Evolutionary conservation across 2,329 filamentous ascomycete genomes (phyloP).

Genomic region (Clonostachys byssicola): DNA sequence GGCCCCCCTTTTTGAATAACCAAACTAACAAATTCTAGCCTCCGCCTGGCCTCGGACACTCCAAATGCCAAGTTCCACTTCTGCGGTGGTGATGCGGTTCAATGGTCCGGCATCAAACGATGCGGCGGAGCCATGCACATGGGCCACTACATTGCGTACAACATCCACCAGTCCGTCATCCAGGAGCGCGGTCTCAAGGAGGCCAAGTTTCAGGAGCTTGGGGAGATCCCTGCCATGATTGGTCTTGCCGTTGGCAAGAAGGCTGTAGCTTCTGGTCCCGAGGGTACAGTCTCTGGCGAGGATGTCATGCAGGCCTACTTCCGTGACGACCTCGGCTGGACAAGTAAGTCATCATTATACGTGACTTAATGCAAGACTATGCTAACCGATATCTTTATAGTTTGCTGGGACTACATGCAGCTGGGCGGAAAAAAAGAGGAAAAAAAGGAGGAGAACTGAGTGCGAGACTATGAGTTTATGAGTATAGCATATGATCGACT

Average conservation of each 20-base stretch:
- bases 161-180: slow-evolving; percentile 62
- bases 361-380: no score
- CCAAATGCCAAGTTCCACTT: slow-evolving; percentile 60
- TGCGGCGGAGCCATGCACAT: slow-evolving; percentile 73
- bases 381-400: slow-evolving; percentile 18
- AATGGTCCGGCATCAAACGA: slow-evolving; percentile 77
- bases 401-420: slow-evolving; percentile 51
- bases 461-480: slow-evolving; percentile 1
- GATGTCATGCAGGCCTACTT: slow-evolving; percentile 63
- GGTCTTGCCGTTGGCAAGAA: slow-evolving; percentile 68
- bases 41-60: slow-evolving; percentile 46
- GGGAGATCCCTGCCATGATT: slow-evolving; percentile 60
- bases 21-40: slow-evolving; percentile 21
- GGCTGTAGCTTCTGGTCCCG: slow-evolving; percentile 58
- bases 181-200: slow-evolving; percentile 12
- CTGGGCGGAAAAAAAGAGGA: slow-evolving; percentile 28
- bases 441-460: no score
- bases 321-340: slow-evolving; percentile 62
- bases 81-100: slow-evolving; percentile 64
- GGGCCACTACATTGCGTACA: slow-evolving; percentile 62
- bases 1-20: background rate
- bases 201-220: slow-evolving; percentile 22
- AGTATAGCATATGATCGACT: background rate
- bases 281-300: slow-evolving; percentile 55
- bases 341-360: slow-evolving; percentile 39